Evolutionary conservation across 2,329 filamentous ascomycete species (phyloP).

Genomic region (Pseudogymnoascus verrucosus): DNA sequence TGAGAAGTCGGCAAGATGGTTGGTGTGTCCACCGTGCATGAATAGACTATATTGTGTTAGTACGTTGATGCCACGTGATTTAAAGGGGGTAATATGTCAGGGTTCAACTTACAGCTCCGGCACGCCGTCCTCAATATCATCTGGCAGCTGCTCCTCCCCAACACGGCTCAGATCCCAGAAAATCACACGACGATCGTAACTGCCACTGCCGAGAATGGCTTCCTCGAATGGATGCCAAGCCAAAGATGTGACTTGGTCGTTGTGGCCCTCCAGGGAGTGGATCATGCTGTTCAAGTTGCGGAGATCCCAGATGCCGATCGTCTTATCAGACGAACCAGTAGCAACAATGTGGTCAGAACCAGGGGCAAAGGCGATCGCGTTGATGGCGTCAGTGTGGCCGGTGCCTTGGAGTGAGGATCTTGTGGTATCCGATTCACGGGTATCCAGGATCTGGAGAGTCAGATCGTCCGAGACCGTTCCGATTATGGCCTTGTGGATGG

Average conservation of each 20-base stretch:
- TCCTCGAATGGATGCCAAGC: constrained; percentile 92
- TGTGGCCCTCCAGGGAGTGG: constrained; percentile 82
- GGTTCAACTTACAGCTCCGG: constrained; percentile 70
- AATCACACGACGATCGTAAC: constrained; percentile 86
- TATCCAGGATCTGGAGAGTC: constrained; percentile 85
- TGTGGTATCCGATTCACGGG: constrained; percentile 59
- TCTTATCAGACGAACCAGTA: constrained; percentile 91
- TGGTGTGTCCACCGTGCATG: constrained; percentile 98
- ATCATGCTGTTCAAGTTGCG: constrained; percentile 84
- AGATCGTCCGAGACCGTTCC: constrained; percentile 93
- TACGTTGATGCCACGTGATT: constrained; percentile 9
- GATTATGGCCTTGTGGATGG: constrained; percentile 73
- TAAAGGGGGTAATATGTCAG: background rate
- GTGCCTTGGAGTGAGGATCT: constrained; percentile 61
- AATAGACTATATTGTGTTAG: constrained; percentile 55
- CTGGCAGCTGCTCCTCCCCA: constrained; percentile 88
- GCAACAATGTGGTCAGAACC: constrained; percentile 83
- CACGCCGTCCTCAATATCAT: constrained; percentile 89
- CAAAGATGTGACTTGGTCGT: constrained; percentile 81
- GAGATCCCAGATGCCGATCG: constrained; percentile 90
- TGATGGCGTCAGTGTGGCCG: constrained; percentile 88
- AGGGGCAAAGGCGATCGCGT: constrained; percentile 91
- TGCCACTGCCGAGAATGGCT: constrained; percentile 79
- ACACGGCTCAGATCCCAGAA: constrained; percentile 94
- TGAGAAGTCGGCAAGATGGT: constrained; percentile 91